These are phyloP conservation scores for Phlebopus sp. DNA, from an alignment of 1,284 basidiomycete species.

Conservation along the genomic window DNA sequence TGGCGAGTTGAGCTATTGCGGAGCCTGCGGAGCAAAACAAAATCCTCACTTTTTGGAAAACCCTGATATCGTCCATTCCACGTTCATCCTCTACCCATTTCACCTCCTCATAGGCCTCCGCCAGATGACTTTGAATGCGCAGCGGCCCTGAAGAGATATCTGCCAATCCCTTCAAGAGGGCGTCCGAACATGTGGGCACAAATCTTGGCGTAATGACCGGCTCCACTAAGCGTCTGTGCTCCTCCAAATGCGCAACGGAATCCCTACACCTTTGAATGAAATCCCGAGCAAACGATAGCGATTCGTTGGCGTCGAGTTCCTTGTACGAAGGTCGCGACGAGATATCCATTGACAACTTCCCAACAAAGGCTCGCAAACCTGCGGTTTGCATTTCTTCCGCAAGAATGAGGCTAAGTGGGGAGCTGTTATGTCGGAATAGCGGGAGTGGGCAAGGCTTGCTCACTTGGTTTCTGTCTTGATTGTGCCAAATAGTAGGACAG, in stretches of 20 bases:
- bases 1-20: constrained; percentile 6
- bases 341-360: constrained; percentile 84
- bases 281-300: constrained; percentile 48
- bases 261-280: constrained; percentile 56
- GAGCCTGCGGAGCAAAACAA: not conserved
- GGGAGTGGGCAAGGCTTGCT: constrained; percentile 17
- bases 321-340: constrained; percentile 70
- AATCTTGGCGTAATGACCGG: constrained; percentile 84
- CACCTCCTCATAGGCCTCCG: constrained; percentile 72
- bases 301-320: constrained; percentile 51
- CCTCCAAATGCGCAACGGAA: constrained; percentile 39
- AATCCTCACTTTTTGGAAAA: constrained; percentile 61
- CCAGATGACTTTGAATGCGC: constrained; percentile 72
- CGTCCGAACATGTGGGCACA: constrained; percentile 75
- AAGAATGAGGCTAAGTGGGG: constrained; percentile 59
- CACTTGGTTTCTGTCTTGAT: constrained; percentile 80
- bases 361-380: constrained; percentile 77
- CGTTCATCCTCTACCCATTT: constrained; percentile 63
- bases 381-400: constrained; percentile 66
- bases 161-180: constrained; percentile 59
- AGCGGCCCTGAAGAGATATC: constrained; percentile 43
- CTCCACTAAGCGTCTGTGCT: constrained; percentile 55
- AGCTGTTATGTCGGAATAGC: not conserved
- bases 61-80: constrained; percentile 64
- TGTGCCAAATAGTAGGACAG: constrained; percentile 77